Conservation (phyloP, 192 early-diverging fungal species). For the Podila clonocystis region DNA sequence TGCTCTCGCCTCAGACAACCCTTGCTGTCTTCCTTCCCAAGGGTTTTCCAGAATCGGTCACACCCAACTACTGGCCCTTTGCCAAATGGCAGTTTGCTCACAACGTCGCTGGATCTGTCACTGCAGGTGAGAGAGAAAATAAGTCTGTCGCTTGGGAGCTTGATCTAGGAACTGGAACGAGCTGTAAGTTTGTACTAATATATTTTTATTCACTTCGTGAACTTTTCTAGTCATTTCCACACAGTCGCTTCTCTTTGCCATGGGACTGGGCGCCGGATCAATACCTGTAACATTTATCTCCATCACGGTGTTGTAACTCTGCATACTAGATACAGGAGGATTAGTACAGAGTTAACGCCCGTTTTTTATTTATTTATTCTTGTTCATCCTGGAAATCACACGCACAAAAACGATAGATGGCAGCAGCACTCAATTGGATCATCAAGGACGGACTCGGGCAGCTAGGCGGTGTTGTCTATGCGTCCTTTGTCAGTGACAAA, state of each 20-base stretch:
- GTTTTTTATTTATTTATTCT: neutral
- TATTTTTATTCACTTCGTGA: neutral
- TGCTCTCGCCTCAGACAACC: constrained; percentile 35
- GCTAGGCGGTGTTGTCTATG: constrained; percentile 86
- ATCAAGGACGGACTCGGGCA: constrained; percentile 92
- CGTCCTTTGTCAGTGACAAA: constrained; percentile 73
- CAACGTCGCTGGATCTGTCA: constrained; percentile 80
- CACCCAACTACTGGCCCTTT: constrained; percentile 78
- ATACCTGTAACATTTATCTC: constrained; percentile 52
- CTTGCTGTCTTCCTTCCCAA: constrained; percentile 77
- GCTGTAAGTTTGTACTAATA: neutral
- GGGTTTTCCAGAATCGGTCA: constrained; percentile 77
- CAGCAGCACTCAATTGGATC: constrained; percentile 91
- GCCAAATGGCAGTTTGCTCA: constrained; percentile 84
- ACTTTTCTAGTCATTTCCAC: constrained; percentile 72
- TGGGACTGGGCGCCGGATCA: constrained; percentile 82
- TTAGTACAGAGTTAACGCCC: too few relatives aligned
- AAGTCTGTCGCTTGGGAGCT: neutral
- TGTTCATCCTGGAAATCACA: neutral
- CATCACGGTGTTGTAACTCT: too few relatives aligned
- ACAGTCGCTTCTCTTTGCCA: constrained; percentile 85
- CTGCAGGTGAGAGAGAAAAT: constrained; percentile 61
- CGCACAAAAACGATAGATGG: constrained; percentile 48
- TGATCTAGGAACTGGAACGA: neutral
- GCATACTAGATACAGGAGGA: too few relatives aligned